Evolutionary conservation across 305 asterid species (phyloP).

Genomic region (Striga hermonthica): DNA sequence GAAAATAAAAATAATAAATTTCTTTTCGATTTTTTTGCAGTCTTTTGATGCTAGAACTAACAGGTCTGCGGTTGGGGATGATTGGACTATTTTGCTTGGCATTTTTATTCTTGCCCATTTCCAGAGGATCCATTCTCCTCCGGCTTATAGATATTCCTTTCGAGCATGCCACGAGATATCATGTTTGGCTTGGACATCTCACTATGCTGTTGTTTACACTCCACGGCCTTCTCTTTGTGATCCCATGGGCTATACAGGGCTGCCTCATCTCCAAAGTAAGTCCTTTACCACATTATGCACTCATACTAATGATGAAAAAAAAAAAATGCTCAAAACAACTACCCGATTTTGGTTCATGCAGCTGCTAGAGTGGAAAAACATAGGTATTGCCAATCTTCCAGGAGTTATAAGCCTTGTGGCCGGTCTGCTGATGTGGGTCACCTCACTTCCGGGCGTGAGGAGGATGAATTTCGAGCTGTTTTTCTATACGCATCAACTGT

Average conservation of each 20-base stretch:
- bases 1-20: too few species aligned
- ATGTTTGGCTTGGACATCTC: constrained; percentile 89
- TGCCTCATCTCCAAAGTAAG: constrained; percentile 49
- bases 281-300: background rate
- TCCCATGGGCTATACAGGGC: constrained; percentile 61
- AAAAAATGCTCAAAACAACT: too few species aligned
- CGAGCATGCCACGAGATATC: constrained; percentile 83
- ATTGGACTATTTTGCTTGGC: constrained; percentile 70
- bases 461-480: constrained; percentile 69
- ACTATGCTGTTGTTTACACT: constrained; percentile 71
- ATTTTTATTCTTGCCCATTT: constrained; percentile 61
- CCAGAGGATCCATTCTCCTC: constrained; percentile 79
- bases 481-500: constrained; percentile 83
- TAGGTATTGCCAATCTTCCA: constrained; percentile 61
- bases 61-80: constrained; percentile 63
- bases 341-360: constrained; percentile 37
- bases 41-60: constrained; percentile 47
- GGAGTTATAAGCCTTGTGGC: constrained; percentile 76
- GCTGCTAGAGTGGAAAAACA: constrained; percentile 49
- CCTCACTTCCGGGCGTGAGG: constrained; percentile 83
- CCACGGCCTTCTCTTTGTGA: constrained; percentile 60
- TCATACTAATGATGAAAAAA: constrained; percentile 5
- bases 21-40: constrained; percentile 35
- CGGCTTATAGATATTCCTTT: constrained; percentile 73
- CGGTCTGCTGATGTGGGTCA: constrained; percentile 80